Evolutionary conservation across 306 rosid species (phyloP), one percentile per base, ranked within the genome.

Genomic region (Pachyrhizus erosus): DNA sequence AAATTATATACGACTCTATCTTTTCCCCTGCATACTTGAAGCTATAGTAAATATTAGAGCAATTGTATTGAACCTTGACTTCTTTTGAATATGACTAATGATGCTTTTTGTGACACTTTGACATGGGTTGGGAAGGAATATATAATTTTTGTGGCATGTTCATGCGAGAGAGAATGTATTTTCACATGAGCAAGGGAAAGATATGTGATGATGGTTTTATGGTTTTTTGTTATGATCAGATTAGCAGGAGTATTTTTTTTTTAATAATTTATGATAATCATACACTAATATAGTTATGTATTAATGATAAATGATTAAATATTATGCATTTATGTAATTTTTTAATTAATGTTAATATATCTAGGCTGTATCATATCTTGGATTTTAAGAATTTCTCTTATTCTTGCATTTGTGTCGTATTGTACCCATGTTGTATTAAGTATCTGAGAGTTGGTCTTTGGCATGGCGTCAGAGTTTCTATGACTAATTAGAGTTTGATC

Each of bases 41-140:
- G 34, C 18, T 13, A 0, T 26, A 26, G 1, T 69, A 40, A 13
- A 69, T 70, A 42, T 27, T 42, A 5, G 34, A 4, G 37, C 31
- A 68, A 3, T 14, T 1, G 17, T 80, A 42, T 31, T 33, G 48
- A 66, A 39, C 42, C 15, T 17, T 31, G 26, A 1, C 15, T 66
- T 66, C 46, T 57, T 62, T 62, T 62, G 42, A 64, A 15, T 15
- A 33, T 24, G 74, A 69, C 20, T 69, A 40, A 39, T 67, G 31
- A 39, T 18, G 46, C 69, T 62, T 39, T 39, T 18, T 39, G 7
- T 66, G 26, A 67, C n/a, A 67, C 29, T 14, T 4, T 67, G 27
- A 20, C 17, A 14, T 9, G 13, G 15, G 26, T 67, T 9, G 29
- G 17, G 72, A 26, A 34, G 34, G 42, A 18, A 39, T n/a, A 34